phyloP scores from a whole-genome alignment of 1,284 basidiomycete species.

The Pascua sp. region DNA sequence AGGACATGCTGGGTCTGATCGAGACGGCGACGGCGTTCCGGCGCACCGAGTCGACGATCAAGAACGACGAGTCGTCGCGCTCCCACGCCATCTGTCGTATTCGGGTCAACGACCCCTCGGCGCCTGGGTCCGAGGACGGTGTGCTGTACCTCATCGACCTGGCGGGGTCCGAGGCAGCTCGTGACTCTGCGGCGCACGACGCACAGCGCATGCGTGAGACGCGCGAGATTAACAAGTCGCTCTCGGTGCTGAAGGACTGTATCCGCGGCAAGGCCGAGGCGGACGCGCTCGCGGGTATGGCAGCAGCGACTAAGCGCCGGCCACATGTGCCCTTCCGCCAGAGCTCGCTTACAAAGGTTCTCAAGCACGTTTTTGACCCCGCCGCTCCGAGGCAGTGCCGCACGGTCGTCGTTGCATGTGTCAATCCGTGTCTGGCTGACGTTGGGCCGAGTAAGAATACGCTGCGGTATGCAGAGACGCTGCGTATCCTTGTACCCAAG shows the following conservation, averaged over 20 bases:
- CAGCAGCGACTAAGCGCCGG: not conserved
- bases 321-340: conserved; percentile 1
- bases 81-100: conserved; percentile 3
- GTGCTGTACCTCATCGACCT: too few species aligned
- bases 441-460: too few species aligned
- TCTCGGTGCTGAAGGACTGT: conserved; percentile 5
- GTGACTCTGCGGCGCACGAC: not conserved
- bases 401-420: too few species aligned
- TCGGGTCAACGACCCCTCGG: not conserved
- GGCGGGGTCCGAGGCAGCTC: not conserved
- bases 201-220: conserved; percentile 6
- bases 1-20: not conserved
- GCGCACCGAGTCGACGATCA: conserved; percentile 2
- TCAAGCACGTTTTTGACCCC: conserved; percentile 5
- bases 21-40: conserved; percentile 3
- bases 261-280: not conserved
- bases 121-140: too few species aligned
- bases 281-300: not conserved
- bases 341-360: not conserved
- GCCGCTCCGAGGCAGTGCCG: too few species aligned
- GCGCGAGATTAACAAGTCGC: conserved; percentile 5
- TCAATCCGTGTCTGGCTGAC: too few species aligned
- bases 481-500: too few species aligned
- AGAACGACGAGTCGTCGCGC: conserved; percentile 1
- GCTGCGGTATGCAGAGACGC: too few species aligned